Percentiles rank a stretch among this genome's conserved stretches.
Evolutionary conservation across 164 flowering plant genomes (phyloP).

Genomic region (Liriodendron chinense): DNA sequence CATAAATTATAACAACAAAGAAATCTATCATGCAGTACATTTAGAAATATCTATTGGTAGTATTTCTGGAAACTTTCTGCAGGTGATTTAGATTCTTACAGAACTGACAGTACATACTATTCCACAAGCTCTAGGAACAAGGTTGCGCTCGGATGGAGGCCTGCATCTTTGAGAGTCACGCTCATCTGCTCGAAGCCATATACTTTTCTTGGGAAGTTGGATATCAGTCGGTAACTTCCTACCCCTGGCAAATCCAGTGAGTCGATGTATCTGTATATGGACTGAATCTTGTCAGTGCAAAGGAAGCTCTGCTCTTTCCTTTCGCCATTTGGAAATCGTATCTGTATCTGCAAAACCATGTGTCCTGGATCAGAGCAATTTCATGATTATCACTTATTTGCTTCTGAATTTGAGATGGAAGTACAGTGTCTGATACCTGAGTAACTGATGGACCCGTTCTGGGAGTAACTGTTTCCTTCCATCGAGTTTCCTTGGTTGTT

Average conservation of each 20-base stretch:
- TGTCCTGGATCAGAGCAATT: not conserved
- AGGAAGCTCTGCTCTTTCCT: constrained; percentile 54
- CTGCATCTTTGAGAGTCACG: constrained; percentile 60
- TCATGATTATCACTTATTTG: not conserved
- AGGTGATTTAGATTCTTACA: not conserved
- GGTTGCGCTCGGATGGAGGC: constrained; percentile 63
- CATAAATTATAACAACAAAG: not conserved
- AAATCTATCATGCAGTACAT: not conserved
- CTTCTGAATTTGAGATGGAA: too few relatives aligned
- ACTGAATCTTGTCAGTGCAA: constrained; percentile 43
- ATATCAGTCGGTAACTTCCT: constrained; percentile 51
- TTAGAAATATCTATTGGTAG: not conserved
- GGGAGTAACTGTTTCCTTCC: constrained; percentile 12
- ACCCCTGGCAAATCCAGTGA: constrained; percentile 51
- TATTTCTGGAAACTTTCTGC: not conserved
- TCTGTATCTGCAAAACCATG: constrained; percentile 40
- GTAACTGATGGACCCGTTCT: constrained; percentile 29
- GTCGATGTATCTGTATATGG: constrained; percentile 58
- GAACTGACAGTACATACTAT: constrained; percentile 1
- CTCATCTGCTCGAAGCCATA: constrained; percentile 57
- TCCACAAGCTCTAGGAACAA: constrained; percentile 55
- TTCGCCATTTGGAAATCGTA: constrained; percentile 73
- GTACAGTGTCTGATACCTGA: constrained; percentile 29
- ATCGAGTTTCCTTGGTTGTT: constrained; percentile 19
- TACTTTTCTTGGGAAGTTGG: constrained; percentile 68